Conservation (phyloP, 1,284 basidiomycete genomes). For the Lentinus polychrous region DNA sequence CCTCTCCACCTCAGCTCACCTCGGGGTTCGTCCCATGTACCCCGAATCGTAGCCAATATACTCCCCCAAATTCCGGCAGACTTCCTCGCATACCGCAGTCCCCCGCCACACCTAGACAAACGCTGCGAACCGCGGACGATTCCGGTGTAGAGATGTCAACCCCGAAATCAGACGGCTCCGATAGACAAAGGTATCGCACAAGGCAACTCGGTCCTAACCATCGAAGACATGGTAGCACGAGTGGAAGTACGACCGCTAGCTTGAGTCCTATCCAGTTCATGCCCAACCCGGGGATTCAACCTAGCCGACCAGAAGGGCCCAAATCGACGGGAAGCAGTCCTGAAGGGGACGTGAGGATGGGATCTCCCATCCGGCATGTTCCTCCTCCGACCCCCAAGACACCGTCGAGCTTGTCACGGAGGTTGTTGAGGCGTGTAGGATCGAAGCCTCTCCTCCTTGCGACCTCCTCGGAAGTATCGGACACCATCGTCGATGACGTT, state of each 20-base stretch:
- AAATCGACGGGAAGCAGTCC: too few relatives aligned
- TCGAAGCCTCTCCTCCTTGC: neutral
- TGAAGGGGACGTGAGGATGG: too few relatives aligned
- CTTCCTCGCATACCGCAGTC: neutral
- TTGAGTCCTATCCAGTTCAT: neutral
- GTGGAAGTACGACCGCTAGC: neutral
- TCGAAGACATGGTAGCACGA: neutral
- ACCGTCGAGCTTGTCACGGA: neutral
- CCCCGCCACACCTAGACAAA: neutral
- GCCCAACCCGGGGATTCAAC: neutral
- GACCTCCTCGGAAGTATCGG: neutral
- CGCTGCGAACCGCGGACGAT: too few relatives aligned
- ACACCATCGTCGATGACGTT: neutral
- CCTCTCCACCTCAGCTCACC: too few relatives aligned
- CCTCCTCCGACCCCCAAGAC: neutral
- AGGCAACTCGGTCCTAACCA: neutral
- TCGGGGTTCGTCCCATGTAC: too few relatives aligned
- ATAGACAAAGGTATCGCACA: neutral
- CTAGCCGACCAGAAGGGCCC: neutral
- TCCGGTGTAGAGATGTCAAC: neutral
- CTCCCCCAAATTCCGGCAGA: neutral
- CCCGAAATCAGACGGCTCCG: neutral
- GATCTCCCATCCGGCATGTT: neutral
- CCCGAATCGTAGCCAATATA: neutral
- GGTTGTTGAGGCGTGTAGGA: constrained; percentile 1